Conservation (phyloP, 1,284 basidiomycete species). For the Tranzscheliella williamsii region DNA sequence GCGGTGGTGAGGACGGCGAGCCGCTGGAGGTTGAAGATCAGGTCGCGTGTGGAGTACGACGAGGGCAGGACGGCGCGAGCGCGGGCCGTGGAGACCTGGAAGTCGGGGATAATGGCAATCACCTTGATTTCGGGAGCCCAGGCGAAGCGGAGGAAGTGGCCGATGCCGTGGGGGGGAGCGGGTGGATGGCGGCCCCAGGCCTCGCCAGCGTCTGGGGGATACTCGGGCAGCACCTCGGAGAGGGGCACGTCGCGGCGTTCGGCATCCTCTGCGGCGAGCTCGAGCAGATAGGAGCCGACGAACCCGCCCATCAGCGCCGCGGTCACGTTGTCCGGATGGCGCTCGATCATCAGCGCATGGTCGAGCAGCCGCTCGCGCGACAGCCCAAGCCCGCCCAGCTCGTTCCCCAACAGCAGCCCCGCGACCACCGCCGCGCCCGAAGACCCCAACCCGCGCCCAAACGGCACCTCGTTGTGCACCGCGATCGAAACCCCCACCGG, state of each 20-base stretch:
- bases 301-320: constrained; percentile 96
- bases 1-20: constrained; percentile 97
- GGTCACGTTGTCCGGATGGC: constrained; percentile 98
- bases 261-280: constrained; percentile 66
- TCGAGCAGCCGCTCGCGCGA: constrained; percentile 79
- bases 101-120: constrained; percentile 90
- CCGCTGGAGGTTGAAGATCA: constrained; percentile 94
- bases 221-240: constrained; percentile 94
- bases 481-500: constrained; percentile 70
- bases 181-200: constrained; percentile 89
- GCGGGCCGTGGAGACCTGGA: constrained; percentile 94
- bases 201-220: constrained; percentile 86
- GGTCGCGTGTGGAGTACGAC: constrained; percentile 82
- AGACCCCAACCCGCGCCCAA: constrained; percentile 93
- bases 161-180: constrained; percentile 83
- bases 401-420: constrained; percentile 85
- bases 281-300: constrained; percentile 93
- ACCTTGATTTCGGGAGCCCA: constrained; percentile 88
- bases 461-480: constrained; percentile 91
- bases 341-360: constrained; percentile 97
- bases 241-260: constrained; percentile 87
- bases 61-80: constrained; percentile 85
- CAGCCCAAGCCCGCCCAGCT: constrained; percentile 76
- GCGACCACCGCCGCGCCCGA: constrained; percentile 98
- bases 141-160: constrained; percentile 88